phyloP scores from a whole-genome alignment of 495 filamentous ascomycete genomes.

The Aspergillus campestris region DNA sequence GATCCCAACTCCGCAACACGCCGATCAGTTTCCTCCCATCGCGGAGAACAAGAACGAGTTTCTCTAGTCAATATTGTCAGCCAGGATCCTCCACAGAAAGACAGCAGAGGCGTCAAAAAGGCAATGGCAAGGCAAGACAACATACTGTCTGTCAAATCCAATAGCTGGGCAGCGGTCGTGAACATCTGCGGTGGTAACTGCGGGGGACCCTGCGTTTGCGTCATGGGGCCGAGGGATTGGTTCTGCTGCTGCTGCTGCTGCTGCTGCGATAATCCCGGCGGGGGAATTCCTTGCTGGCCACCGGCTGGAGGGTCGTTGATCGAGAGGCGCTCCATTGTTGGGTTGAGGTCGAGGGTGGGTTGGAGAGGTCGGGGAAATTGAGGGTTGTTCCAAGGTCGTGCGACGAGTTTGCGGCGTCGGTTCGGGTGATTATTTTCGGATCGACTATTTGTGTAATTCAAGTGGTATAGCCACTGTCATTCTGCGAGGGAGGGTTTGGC shows the following conservation, averaged over 20 bases:
- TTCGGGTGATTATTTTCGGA: background rate
- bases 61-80: slow-evolving; percentile 54
- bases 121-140: background rate
- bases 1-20: slow-evolving; percentile 92
- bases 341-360: slow-evolving; percentile 8
- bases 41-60: slow-evolving; percentile 79
- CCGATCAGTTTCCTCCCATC: slow-evolving; percentile 92
- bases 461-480: background rate
- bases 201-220: slow-evolving; percentile 31
- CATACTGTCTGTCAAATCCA: slow-evolving; percentile 94
- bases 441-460: background rate
- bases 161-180: slow-evolving; percentile 87
- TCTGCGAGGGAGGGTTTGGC: background rate
- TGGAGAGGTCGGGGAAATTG: slow-evolving; percentile 2
- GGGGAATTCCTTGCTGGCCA: slow-evolving; percentile 23
- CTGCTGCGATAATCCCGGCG: slow-evolving; percentile 9
- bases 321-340: slow-evolving; percentile 34
- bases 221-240: slow-evolving; percentile 14
- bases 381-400: background rate
- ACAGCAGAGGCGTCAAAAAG: too few species aligned
- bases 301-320: slow-evolving; percentile 29
- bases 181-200: slow-evolving; percentile 78
- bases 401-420: background rate
- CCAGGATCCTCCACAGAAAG: too few species aligned
- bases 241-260: slow-evolving; percentile 3